A percentile compares a stretch with the other conserved stretches of the same genome.
Conservation (phyloP, 2,329 filamentous ascomycete genomes). For the Pseudogymnoascus sp. region DNA sequence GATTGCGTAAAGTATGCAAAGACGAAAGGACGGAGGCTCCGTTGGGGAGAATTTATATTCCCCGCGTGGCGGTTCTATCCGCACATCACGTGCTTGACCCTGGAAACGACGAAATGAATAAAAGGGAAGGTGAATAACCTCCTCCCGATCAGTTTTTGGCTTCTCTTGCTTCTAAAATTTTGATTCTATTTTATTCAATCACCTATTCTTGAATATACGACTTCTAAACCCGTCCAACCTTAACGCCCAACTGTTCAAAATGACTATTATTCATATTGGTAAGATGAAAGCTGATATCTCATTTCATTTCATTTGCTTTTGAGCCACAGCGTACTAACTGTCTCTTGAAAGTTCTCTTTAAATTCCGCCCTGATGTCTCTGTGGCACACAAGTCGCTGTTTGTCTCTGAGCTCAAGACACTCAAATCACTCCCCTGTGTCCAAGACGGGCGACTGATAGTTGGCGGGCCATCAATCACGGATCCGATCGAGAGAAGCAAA, state of each 20-base stretch:
- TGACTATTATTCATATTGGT: slow-evolving; percentile 21
- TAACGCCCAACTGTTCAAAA: slow-evolving; percentile 9
- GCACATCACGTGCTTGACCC: background rate
- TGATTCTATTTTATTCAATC: background rate
- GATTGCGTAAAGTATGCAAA: background rate
- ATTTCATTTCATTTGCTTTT: background rate
- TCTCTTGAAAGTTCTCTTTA: slow-evolving; percentile 17
- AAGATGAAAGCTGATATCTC: background rate
- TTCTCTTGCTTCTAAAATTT: background rate
- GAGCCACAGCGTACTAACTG: background rate
- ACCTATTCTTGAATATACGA: background rate
- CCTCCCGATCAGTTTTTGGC: background rate
- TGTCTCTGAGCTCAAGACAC: slow-evolving; percentile 14
- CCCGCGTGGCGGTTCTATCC: background rate
- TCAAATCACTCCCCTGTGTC: slow-evolving; percentile 17
- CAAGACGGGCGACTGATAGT: slow-evolving; percentile 17
- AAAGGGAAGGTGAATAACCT: background rate
- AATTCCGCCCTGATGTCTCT: slow-evolving; percentile 15
- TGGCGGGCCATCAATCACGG: slow-evolving; percentile 18
- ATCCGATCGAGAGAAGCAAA: slow-evolving; percentile 18
- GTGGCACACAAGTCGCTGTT: slow-evolving; percentile 15
- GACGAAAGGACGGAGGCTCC: background rate
- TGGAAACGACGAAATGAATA: too few species aligned
- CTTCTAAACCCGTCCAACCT: background rate
- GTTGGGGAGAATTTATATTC: background rate